These are phyloP conservation scores for Pinus albicaulis DNA, from an alignment of 75 land plant genomes.

Conservation along the genomic window DNA sequence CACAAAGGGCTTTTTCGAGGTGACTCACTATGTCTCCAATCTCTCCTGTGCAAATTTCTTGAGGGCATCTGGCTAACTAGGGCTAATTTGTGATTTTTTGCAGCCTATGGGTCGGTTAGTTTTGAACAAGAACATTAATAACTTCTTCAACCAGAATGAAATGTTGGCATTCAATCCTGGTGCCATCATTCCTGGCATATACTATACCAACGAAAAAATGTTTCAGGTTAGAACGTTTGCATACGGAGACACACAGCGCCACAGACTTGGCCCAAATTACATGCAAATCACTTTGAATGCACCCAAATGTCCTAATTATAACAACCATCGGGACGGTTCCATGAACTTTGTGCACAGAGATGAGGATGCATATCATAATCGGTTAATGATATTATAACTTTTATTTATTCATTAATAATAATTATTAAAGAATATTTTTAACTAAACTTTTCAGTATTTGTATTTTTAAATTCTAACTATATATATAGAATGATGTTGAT, in stretches of 20 bases:
- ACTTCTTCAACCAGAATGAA: conserved; percentile 50
- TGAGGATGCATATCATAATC: conserved; percentile 24
- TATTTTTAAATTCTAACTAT: no score
- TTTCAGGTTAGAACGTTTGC: conserved; percentile 45
- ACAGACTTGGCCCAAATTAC: conserved; percentile 43
- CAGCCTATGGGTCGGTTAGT: conserved; percentile 51
- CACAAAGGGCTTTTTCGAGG: no score
- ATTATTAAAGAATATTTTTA: no score
- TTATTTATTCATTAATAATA: no score
- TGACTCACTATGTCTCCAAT: no score
- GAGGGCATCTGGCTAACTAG: no score
- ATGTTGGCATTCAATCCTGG: conserved; percentile 40
- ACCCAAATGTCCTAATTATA: conserved; percentile 44
- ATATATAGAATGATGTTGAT: no score
- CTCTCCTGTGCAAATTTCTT: no score
- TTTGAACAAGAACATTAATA: conserved; percentile 46
- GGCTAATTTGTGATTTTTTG: background rate
- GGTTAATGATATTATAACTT: no score
- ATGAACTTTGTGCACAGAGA: conserved; percentile 49
- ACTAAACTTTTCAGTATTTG: no score
- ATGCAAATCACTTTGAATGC: conserved; percentile 41
- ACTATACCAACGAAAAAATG: conserved; percentile 42
- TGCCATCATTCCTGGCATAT: conserved; percentile 40
- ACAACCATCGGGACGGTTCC: conserved; percentile 48
- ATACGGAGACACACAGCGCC: conserved; percentile 39